Base-by-base conservation (phyloP, 441 rosid genomes). In the Theobroma grandiflorum region DNA sequence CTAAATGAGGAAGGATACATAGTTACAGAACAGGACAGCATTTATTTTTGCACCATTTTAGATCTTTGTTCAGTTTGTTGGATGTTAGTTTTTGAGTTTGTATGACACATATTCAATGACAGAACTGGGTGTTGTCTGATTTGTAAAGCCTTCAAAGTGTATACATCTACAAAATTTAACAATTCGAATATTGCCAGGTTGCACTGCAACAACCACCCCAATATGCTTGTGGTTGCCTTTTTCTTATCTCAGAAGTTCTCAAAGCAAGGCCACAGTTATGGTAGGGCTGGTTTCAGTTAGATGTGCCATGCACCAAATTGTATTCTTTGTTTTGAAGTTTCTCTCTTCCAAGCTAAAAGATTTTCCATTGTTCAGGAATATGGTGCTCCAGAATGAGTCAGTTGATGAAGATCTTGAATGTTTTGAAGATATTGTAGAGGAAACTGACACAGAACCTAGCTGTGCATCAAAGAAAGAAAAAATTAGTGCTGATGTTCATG, bases 151-250 rank as follows among this genome's bases (percentile, higher is more conserved):
- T 81, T 8, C 22, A 18, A 76, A 14, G 74, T 47, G 73, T 38
- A 53, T 61, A 64, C 9, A 14, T 11, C 42, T 49, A 12, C 35
- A 45, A 15, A 47, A 12, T 31, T 31, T 71, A 71, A 71, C 40
- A 47, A 14, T 52, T 71, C 33, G 22, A 50, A 38, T 61, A 12
- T 82, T 79, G 57, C 43, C 90, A 97, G 99, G 96, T 94, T 80
- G 94, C 97, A 22, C 93, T 97, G 77, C 99, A 94, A 82, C 99
- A 92, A 88, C 99, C 99, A 38, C 94, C 99, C 72, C 96, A 95
- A 66, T 91, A 89, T 87, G 93, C 99, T 49, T 97, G 99, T 79
- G 99, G 98, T 80, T 97, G 90, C 86, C 94, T 97, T 55, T 95
- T 97, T 87, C 97, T 94, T 78, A 88, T 97, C 40, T 97, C 99